Conservation (phyloP, 1,284 basidiomycete species). For the Pseudozyma hubeiensis region DNA sequence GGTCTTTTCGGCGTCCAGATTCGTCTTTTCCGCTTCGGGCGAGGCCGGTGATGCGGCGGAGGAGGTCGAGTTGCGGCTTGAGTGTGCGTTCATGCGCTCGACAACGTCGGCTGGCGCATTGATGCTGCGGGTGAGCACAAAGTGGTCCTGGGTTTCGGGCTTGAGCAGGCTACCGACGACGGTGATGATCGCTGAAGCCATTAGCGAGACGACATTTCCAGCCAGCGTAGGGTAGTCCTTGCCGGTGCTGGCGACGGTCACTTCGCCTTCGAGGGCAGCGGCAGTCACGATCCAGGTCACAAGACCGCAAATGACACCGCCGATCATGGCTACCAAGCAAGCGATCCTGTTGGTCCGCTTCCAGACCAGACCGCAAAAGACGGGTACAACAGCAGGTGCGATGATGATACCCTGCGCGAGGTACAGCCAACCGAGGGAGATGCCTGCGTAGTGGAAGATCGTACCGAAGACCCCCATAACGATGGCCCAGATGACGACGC, state of each 20-base stretch:
- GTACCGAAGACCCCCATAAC: constrained; percentile 84
- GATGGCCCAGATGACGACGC: constrained; percentile 75
- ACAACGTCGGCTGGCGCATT: constrained; percentile 56
- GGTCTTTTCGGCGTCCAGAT: constrained; percentile 35
- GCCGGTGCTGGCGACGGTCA: constrained; percentile 76
- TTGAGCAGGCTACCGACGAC: constrained; percentile 69
- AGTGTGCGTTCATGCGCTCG: constrained; percentile 24
- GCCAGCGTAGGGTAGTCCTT: constrained; percentile 78
- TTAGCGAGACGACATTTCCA: constrained; percentile 87
- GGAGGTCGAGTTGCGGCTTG: constrained; percentile 12
- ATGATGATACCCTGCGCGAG: constrained; percentile 82
- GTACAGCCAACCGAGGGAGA: constrained; percentile 75
- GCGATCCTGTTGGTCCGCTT: constrained; percentile 56
- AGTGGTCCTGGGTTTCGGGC: constrained; percentile 63
- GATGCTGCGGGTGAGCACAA: constrained; percentile 61
- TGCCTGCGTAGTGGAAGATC: constrained; percentile 80
- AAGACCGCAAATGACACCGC: constrained; percentile 79
- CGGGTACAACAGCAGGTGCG: constrained; percentile 85
- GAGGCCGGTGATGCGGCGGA: constrained; percentile 9
- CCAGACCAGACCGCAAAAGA: constrained; percentile 77
- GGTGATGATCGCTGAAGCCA: constrained; percentile 81
- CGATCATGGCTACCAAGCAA: constrained; percentile 76
- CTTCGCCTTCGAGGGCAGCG: constrained; percentile 79
- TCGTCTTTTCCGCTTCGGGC: constrained; percentile 14
- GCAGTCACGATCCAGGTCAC: constrained; percentile 83